Evolutionary conservation across 2,329 filamentous ascomycete species (phyloP).

Genomic region (Penicillium nordicum): DNA sequence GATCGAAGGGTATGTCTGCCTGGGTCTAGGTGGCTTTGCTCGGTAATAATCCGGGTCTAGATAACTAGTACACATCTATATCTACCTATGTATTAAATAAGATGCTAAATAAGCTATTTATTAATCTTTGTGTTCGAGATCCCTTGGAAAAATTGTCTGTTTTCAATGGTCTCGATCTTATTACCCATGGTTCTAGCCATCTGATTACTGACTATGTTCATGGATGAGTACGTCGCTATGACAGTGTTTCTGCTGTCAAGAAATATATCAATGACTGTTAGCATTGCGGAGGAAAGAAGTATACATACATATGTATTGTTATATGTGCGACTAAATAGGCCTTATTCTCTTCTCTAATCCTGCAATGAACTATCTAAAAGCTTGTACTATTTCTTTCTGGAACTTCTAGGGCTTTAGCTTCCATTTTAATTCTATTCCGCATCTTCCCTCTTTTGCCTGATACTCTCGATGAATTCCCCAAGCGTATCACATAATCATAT

Average conservation of each 20-base stretch:
- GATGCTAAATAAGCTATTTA: background rate
- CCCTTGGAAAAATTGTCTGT: background rate
- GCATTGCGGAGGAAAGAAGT: background rate
- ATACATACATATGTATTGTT: background rate
- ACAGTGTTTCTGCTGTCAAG: background rate
- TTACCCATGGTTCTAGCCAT: background rate
- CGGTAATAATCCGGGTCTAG: slow-evolving; percentile 1
- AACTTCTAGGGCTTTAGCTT: background rate
- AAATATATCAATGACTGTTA: background rate
- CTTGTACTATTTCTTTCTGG: background rate
- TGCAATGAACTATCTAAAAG: background rate
- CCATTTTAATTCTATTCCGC: background rate
- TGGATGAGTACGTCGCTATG: background rate
- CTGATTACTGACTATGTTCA: background rate
- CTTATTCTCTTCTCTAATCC: background rate
- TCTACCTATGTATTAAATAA: background rate
- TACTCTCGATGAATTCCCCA: background rate
- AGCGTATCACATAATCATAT: background rate
- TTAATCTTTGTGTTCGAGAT: background rate
- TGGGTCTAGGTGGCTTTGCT: background rate
- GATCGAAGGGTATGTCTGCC: slow-evolving; percentile 1
- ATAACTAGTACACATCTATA: background rate
- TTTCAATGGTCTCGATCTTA: background rate
- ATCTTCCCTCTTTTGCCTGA: background rate
- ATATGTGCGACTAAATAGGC: background rate